Evolutionary conservation across 1,139 yeast species (phyloP).

Genomic region (Arxiozyma slooffiae): DNA sequence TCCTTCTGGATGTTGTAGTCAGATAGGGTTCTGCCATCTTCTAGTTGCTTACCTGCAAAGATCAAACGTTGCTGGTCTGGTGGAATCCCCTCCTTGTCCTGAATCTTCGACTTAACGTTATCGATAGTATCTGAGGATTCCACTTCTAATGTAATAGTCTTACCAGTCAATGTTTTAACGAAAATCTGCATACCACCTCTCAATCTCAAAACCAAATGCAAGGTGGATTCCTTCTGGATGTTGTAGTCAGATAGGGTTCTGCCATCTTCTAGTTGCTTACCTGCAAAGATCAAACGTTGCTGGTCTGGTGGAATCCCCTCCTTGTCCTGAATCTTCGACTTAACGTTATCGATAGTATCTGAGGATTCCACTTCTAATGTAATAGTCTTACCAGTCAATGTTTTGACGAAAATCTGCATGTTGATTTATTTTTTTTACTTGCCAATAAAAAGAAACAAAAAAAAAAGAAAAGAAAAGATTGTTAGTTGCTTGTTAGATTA

Average conservation of each 20-base stretch:
- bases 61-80: constrained; percentile 97
- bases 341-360: constrained; percentile 74
- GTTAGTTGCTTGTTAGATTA: neutral
- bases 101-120: constrained; percentile 93
- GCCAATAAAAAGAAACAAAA: too few species aligned
- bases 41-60: constrained; percentile 95
- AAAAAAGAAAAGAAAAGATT: too few species aligned
- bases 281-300: constrained; percentile 97
- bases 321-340: constrained; percentile 97
- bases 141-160: constrained; percentile 60
- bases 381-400: constrained; percentile 64
- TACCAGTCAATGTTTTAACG: constrained; percentile 58
- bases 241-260: constrained; percentile 60
- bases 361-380: constrained; percentile 64
- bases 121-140: constrained; percentile 68
- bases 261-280: constrained; percentile 80
- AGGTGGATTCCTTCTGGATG: constrained; percentile 56
- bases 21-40: constrained; percentile 58
- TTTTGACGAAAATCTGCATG: constrained; percentile 48
- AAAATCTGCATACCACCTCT: constrained; percentile 52
- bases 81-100: constrained; percentile 97
- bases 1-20: constrained; percentile 63
- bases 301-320: constrained; percentile 99
- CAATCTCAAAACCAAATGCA: constrained; percentile 47
- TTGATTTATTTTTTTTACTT: constrained; percentile 41